phyloP scores from a whole-genome alignment of 1,139 yeast genomes.

The Nakaseomyces bracarensis region DNA sequence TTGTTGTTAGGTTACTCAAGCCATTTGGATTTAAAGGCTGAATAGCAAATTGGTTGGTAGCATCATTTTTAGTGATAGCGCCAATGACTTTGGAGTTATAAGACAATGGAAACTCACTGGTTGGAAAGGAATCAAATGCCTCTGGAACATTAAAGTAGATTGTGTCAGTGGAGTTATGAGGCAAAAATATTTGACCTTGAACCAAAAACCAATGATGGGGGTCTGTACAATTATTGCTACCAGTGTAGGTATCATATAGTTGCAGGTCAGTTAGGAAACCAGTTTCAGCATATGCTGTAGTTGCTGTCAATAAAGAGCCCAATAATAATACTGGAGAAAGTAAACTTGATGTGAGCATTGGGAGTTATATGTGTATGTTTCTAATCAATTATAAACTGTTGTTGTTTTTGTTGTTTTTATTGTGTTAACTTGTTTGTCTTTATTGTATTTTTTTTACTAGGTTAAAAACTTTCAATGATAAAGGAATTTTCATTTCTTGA shows the following conservation, averaged over 20 bases:
- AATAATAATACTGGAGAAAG: background rate
- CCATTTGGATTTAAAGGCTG: constrained; percentile 11
- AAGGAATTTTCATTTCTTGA: background rate
- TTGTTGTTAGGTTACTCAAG: constrained; percentile 14
- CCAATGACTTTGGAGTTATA: constrained; percentile 19
- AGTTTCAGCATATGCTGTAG: constrained; percentile 13
- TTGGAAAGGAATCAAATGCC: constrained; percentile 19
- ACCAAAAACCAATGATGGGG: constrained; percentile 25
- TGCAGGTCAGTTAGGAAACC: constrained; percentile 13
- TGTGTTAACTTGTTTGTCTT: too few species aligned
- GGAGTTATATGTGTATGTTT: too few species aligned
- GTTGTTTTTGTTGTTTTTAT: too few species aligned
- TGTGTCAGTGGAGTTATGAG: constrained; percentile 16
- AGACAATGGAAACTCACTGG: constrained; percentile 16
- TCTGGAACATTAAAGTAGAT: constrained; percentile 23
- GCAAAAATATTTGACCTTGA: constrained; percentile 21
- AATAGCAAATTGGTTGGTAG: constrained; percentile 21
- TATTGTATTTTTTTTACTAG: background rate
- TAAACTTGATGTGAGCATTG: constrained; percentile 4
- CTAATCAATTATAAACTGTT: too few species aligned
- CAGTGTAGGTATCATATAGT: constrained; percentile 21
- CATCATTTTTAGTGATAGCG: constrained; percentile 13
- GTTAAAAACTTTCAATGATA: too few species aligned
- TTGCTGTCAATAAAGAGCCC: constrained; percentile 7
- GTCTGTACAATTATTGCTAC: constrained; percentile 20